Base-by-base conservation (phyloP, 2,329 filamentous ascomycete genomes). In the Colletotrichum tofieldiae region DNA sequence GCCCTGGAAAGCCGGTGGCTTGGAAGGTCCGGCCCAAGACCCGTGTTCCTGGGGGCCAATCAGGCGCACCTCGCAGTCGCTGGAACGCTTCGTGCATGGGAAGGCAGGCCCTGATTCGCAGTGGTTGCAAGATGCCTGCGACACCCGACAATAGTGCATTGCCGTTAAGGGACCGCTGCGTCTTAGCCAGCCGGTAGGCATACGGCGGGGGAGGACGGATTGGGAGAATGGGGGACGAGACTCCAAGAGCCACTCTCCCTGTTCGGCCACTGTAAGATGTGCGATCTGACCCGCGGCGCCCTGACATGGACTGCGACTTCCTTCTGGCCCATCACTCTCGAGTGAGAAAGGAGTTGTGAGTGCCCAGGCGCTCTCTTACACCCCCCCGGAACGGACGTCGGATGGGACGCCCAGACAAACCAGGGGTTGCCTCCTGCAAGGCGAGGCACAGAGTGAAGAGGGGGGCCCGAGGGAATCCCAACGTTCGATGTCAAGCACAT, bases 1-100 rank as follows among this genome's bases (percentile, higher is more conserved):
- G 80, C 71, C 59, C 65, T 49, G 64, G 61, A 35, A 56, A 62
- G 62, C 63, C 63, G 54, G 71, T 70, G 59, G 73, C 47, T 72
- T 69, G 47, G 54, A 65, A 71, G 62, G 52, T 45, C 49, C 45
- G 55, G 67, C 54, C 49, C 61, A 67, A 62, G 71, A 66, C 61
- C 71, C 67, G 67, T 71, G 41, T 65, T 63, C n/a, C 67, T 61
- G 58, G 35, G 32, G 73, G 62, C 84, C 82, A 86, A 86, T 86
- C 80, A 83, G 37, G 54, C 74, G 72, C 72, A 73, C 70, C 71
- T 75, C 47, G 71, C 68, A 68, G 76, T 77, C 77, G 72, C 80
- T 83, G 83, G 79, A 84, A 84, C 83, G 79, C 79, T 81, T 81
- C 76, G 73, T 83, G 84, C 82, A 82, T 82, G 67, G 81, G 79